A percentile compares a stretch with the other conserved stretches of the same genome.
Conservation (phyloP, 2,329 filamentous ascomycete species). For the Rhynchosporium graminicola region DNA sequence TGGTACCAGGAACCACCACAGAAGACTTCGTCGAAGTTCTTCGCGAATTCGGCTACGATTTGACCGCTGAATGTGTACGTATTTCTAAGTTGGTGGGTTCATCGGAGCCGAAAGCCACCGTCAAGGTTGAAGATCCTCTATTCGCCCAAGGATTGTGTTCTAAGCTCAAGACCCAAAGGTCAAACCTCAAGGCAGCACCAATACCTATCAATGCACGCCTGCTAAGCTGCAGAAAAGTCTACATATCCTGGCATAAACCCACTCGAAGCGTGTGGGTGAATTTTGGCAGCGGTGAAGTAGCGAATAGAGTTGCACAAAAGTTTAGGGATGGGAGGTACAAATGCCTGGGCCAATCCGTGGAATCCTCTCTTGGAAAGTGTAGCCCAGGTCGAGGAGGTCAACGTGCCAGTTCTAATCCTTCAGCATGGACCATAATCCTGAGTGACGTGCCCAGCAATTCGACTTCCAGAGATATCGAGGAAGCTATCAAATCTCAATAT, state of each 20-base stretch:
- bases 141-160: constrained; percentile 29
- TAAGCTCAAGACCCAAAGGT: constrained; percentile 21
- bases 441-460: constrained; percentile 28
- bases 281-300: constrained; percentile 33
- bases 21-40: constrained; percentile 25
- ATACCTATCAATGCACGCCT: constrained; percentile 20
- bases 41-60: constrained; percentile 26
- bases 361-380: constrained; percentile 15
- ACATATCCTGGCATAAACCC: constrained; percentile 37
- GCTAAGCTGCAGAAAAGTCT: constrained; percentile 34
- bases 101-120: constrained; percentile 20
- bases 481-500: constrained; percentile 17
- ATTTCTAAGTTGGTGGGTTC: constrained; percentile 18
- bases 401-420: constrained; percentile 18
- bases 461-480: constrained; percentile 27
- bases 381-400: constrained; percentile 14
- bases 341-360: constrained; percentile 25
- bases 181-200: constrained; percentile 23
- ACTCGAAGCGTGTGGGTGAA: constrained; percentile 32
- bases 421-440: constrained; percentile 33
- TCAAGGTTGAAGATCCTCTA: constrained; percentile 32
- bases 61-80: constrained; percentile 25
- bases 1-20: constrained; percentile 25
- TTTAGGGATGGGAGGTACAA: constrained; percentile 32
- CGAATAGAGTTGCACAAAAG: constrained; percentile 29